Evolutionary conservation across 495 filamentous ascomycete species (phyloP).

Genomic region (Tuber microsphaerosporum): DNA sequence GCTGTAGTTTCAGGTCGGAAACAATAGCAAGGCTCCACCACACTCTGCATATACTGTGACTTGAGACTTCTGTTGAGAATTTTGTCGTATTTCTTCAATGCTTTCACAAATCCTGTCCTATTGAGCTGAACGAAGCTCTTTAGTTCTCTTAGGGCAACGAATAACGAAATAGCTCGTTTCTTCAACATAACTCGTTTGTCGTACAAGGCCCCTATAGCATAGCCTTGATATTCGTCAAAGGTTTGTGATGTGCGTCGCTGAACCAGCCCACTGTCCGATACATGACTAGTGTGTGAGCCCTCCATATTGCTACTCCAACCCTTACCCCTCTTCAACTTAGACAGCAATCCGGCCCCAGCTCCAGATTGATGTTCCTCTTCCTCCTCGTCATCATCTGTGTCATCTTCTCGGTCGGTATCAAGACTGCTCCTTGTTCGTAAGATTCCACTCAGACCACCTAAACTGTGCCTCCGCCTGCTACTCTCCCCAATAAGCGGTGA

Average conservation of each 20-base stretch:
- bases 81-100: constrained; percentile 98
- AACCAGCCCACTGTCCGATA: constrained; percentile 10
- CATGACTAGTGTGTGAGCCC: constrained; percentile 28
- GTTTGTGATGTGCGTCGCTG: constrained; percentile 28
- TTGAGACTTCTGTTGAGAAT: constrained; percentile 75
- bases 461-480: constrained; percentile 24
- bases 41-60: constrained; percentile 62
- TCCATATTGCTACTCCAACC: constrained; percentile 26
- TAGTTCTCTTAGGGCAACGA: constrained; percentile 90
- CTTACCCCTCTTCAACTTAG: constrained; percentile 27
- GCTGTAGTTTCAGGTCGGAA: constrained; percentile 66
- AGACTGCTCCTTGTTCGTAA: constrained; percentile 20
- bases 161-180: constrained; percentile 76
- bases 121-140: constrained; percentile 96
- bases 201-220: constrained; percentile 60
- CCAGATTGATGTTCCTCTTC: constrained; percentile 38
- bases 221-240: constrained; percentile 69
- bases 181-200: constrained; percentile 81
- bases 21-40: constrained; percentile 64
- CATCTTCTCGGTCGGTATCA: constrained; percentile 58
- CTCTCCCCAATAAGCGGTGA: constrained; percentile 24
- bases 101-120: constrained; percentile 90
- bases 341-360: constrained; percentile 18
- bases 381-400: constrained; percentile 49
- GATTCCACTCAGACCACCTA: constrained; percentile 19